These are phyloP conservation scores for Rhodotorula sp. DNA, from an alignment of 1,284 basidiomycete species.

Conservation along the genomic window DNA sequence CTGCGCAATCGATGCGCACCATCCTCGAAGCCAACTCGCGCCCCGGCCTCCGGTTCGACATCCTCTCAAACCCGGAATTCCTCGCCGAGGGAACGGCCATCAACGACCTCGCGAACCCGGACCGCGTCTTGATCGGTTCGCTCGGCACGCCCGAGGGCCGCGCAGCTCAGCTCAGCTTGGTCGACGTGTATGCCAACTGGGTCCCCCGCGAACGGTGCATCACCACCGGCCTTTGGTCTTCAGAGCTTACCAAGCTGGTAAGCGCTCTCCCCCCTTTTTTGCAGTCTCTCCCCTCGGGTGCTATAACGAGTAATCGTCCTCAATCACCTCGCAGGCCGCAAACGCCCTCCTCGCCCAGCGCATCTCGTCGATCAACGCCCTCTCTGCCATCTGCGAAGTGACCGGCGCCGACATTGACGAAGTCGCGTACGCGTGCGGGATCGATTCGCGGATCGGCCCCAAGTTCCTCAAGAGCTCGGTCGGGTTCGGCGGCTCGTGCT, in stretches of 20 bases:
- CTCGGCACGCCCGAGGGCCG: conserved; percentile 82
- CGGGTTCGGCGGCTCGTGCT: conserved; percentile 98
- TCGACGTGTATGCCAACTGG: conserved; percentile 90
- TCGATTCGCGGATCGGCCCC: conserved; percentile 86
- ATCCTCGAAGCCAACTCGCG: conserved; percentile 98
- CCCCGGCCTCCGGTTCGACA: conserved; percentile 87
- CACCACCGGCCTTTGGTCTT: conserved; percentile 96
- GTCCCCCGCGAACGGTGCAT: conserved; percentile 80
- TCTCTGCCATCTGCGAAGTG: conserved; percentile 99
- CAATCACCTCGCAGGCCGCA: conserved; percentile 66
- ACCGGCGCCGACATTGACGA: conserved; percentile 99
- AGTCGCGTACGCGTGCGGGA: conserved; percentile 90
- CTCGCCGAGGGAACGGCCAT: conserved; percentile 98
- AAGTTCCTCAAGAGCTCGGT: conserved; percentile 94
- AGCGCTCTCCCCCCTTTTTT: conserved; percentile 2
- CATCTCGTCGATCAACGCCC: conserved; percentile 96
- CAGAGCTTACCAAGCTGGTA: conserved; percentile 89
- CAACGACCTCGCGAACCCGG: conserved; percentile 77
- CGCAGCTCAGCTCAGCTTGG: conserved; percentile 72
- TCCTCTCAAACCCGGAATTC: conserved; percentile 99
- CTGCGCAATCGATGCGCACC: conserved; percentile 97
- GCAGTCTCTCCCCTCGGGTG: too few relatives aligned
- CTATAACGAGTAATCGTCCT: background rate
- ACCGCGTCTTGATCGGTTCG: conserved; percentile 95
- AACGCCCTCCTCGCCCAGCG: conserved; percentile 96